Conservation (phyloP, 441 rosid species). For the Viola pubescens region DNA sequence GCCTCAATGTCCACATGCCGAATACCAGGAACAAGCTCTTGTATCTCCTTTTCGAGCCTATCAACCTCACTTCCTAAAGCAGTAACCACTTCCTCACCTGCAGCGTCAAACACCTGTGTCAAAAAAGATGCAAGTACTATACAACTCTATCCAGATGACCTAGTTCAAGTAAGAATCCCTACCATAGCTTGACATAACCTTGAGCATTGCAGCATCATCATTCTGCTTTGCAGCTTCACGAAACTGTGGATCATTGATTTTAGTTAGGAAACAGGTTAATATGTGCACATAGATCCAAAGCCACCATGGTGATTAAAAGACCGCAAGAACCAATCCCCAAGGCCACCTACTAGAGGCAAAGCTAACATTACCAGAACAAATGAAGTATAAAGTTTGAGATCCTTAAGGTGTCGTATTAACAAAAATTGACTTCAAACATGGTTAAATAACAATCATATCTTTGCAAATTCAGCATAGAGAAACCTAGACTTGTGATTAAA, state of each 20-base stretch:
- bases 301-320: too few species aligned
- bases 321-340: too few species aligned
- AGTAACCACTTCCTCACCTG: conserved; percentile 97
- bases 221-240: conserved; percentile 60
- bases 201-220: conserved; percentile 59
- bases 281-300: too few species aligned
- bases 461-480: too few species aligned
- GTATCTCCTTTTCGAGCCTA: conserved; percentile 88
- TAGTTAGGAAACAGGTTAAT: conserved; percentile 9
- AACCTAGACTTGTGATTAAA: too few species aligned
- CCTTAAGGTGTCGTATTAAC: too few species aligned
- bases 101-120: conserved; percentile 6
- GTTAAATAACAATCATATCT: too few species aligned
- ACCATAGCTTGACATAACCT: conserved; percentile 87
- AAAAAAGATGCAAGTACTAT: not conserved
- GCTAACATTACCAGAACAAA: too few species aligned
- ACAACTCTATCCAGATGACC: not conserved
- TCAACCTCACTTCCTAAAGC: conserved; percentile 96
- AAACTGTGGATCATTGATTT: conserved; percentile 40
- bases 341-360: too few species aligned
- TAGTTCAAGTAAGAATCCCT: conserved; percentile 12
- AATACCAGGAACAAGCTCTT: conserved; percentile 91
- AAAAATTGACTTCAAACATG: too few species aligned
- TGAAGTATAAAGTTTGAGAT: too few species aligned
- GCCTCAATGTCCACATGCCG: conserved; percentile 97